Percentiles rank a stretch among this genome's conserved stretches.
phyloP scores from a whole-genome alignment of 768 basidiomycete species.

The Suillus decipiens region DNA sequence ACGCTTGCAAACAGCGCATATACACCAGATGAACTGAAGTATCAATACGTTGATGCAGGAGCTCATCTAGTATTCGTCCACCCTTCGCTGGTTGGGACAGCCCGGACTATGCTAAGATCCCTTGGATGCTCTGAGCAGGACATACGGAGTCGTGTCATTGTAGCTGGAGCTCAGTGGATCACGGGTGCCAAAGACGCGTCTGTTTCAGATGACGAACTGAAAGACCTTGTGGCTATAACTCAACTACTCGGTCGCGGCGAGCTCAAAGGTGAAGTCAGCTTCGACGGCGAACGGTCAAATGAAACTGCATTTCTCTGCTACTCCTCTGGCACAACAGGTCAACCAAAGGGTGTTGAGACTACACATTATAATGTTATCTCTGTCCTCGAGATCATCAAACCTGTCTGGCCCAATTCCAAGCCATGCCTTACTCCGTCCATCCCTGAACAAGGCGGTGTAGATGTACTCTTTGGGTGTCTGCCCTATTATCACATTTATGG shows the following conservation, averaged over 20 bases:
- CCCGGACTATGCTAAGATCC: conserved; percentile 55
- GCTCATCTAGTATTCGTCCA: conserved; percentile 65
- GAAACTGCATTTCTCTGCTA: conserved; percentile 72
- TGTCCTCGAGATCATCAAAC: conserved; percentile 51
- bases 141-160: conserved; percentile 54
- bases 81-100: conserved; percentile 59
- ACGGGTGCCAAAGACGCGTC: conserved; percentile 17
- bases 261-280: conserved; percentile 53
- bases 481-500: conserved; percentile 63
- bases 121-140: conserved; percentile 49
- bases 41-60: conserved; percentile 69
- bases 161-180: conserved; percentile 55
- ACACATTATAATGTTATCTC: conserved; percentile 70
- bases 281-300: conserved; percentile 50
- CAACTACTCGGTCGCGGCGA: conserved; percentile 47
- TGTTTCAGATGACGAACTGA: conserved; percentile 31
- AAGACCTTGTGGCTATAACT: conserved; percentile 37
- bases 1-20: conserved; percentile 78
- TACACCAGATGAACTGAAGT: conserved; percentile 64
- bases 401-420: conserved; percentile 43
- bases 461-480: conserved; percentile 62
- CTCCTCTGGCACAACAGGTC: conserved; percentile 70
- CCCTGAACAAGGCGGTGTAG: conserved; percentile 24
- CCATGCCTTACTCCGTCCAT: conserved; percentile 26
- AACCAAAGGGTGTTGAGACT: conserved; percentile 73